These are phyloP conservation scores for Euphorbia lathyris DNA, from an alignment of 345 rosid genomes.

Conservation along the genomic window DNA sequence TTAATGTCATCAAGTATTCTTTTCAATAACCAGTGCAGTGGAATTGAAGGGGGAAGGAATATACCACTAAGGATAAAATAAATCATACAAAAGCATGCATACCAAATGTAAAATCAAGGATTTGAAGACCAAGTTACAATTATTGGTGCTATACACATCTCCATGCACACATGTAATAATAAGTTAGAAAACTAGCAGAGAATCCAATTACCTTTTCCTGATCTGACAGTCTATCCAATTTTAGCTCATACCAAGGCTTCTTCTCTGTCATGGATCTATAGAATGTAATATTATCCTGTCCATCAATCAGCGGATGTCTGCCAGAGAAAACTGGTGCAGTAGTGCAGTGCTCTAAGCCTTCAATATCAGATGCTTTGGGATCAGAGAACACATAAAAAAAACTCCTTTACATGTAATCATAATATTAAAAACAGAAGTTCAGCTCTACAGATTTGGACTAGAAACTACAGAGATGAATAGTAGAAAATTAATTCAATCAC, in stretches of 20 bases:
- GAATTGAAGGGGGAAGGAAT: background rate
- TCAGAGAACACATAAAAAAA: conserved; percentile 20
- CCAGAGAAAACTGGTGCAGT: conserved; percentile 45
- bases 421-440: background rate
- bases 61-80: background rate
- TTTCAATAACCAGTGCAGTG: background rate
- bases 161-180: background rate
- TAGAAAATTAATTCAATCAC: background rate
- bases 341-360: conserved; percentile 63
- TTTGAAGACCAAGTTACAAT: background rate
- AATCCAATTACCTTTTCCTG: conserved; percentile 63
- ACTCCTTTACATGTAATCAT: conserved; percentile 1
- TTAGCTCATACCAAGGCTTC: conserved; percentile 51
- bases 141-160: background rate
- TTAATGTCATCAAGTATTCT: conserved; percentile 3
- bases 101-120: background rate
- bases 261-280: conserved; percentile 74
- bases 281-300: conserved; percentile 37
- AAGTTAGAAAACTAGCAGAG: conserved; percentile 7
- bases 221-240: conserved; percentile 72
- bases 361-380: conserved; percentile 30
- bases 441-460: background rate
- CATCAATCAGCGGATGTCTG: conserved; percentile 39
- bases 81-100: conserved; percentile 1
- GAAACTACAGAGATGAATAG: background rate